Base-by-base conservation (phyloP, 371 early-diverging fungal genomes). In the Mortierella sp. region DNA sequence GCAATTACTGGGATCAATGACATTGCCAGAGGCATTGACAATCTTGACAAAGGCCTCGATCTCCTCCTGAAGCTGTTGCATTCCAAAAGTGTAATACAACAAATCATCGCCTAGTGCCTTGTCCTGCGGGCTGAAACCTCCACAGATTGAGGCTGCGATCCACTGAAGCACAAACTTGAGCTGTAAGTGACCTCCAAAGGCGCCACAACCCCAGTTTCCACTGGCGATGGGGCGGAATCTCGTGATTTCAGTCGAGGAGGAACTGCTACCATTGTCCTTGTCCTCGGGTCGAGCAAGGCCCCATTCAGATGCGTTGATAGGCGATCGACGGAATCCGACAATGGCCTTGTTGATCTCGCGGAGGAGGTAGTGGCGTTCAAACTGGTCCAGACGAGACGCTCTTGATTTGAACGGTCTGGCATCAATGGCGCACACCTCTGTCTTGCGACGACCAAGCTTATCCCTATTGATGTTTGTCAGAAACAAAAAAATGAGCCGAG, bases 161-260 rank as follows among this genome's bases (percentile, higher is more conserved):
- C 90, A 72, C 74, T 93, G 93, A 28, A 93, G 89, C 16, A 92
- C 75, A 74, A 87, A 80, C 78, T 93, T 93, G 76, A 92, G 88
- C 75, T 92, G 89, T 26, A 82, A 55, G 75, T 92, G 88, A 0
- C 93, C 93, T 45, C 89, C 88, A 88, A 93, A 93, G 10, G 92
- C 93, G 21, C 93, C 93, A 52, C 93, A 93, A 44, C 93, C 92
- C 89, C 82, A 84, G 77, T 88, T 88, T 75, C 90, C 91, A n/a
- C 90, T 90, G n/a, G 89, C 89, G 47, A 91, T 85, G 9, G 86
- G 82, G 10, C 86, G 84, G 54, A 68, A 44, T 44, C 68, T 4
- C n/a, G 44, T 44, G 1, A 28, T 34, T 5, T 34, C 38, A 21
- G 19, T 19, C 42, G 72, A 45, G 71, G 8, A 19, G 19, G 44